Percentiles rank a stretch among this genome's conserved stretches.
Evolutionary conservation across 345 rosid species (phyloP).

Genomic region (Murraya paniculata): DNA sequence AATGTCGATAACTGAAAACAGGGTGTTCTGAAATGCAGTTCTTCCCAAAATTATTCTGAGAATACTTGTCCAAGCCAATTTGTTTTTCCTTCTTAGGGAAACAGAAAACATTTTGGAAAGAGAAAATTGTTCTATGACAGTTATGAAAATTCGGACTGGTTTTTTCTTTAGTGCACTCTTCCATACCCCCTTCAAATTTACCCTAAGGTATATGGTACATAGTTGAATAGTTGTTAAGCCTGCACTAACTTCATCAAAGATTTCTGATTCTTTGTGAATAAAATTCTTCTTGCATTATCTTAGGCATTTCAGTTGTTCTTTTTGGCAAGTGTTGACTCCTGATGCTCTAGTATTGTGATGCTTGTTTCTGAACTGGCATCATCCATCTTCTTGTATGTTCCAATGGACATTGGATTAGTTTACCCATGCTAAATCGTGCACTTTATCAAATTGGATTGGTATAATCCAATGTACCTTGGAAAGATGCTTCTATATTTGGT

Average conservation of each 20-base stretch:
- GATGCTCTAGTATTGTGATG: neutral
- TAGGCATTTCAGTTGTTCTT: neutral
- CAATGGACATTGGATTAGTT: neutral
- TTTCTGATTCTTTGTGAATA: neutral
- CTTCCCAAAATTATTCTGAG: neutral
- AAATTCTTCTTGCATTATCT: neutral
- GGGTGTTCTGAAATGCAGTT: neutral
- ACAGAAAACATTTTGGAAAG: neutral
- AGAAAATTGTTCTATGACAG: neutral
- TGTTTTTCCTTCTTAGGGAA: neutral
- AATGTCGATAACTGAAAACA: neutral
- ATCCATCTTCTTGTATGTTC: neutral
- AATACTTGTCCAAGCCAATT: no score
- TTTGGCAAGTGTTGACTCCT: neutral
- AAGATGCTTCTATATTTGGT: constrained; percentile 2
- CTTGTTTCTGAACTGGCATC: neutral
- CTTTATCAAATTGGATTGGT: neutral
- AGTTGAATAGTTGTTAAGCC: neutral
- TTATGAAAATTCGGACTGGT: neutral
- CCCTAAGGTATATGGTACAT: neutral
- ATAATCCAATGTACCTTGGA: neutral
- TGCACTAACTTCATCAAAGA: neutral
- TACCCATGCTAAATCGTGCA: neutral
- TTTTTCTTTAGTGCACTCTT: neutral
- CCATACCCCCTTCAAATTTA: neutral